Evolutionary conservation across 1,284 basidiomycete species (phyloP).

Genomic region (Pseudozyma sp.): DNA sequence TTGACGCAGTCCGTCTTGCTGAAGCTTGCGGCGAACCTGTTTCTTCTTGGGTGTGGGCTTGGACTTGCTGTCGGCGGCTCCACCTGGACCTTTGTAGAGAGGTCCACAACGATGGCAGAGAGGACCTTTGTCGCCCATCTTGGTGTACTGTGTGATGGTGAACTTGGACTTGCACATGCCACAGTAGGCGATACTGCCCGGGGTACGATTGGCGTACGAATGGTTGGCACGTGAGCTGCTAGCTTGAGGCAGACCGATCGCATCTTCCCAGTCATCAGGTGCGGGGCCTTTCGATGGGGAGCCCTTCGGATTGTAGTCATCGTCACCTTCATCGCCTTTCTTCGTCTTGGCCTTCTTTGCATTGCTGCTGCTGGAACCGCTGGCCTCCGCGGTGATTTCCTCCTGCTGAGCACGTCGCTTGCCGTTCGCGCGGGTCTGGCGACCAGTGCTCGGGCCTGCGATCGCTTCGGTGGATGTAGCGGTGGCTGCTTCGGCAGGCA

Average conservation of each 20-base stretch:
- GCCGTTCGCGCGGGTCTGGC: slow-evolving; percentile 63
- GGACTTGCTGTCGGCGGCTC: slow-evolving; percentile 24
- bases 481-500: slow-evolving; percentile 68
- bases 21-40: slow-evolving; percentile 33
- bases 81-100: slow-evolving; percentile 30
- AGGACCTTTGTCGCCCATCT: slow-evolving; percentile 38
- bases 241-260: slow-evolving; percentile 55
- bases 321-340: slow-evolving; percentile 42
- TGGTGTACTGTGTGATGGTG: slow-evolving; percentile 79
- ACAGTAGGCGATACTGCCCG: slow-evolving; percentile 85
- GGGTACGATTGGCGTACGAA: slow-evolving; percentile 66
- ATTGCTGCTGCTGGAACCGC: slow-evolving; percentile 68
- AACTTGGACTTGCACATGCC: slow-evolving; percentile 85
- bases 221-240: slow-evolving; percentile 73
- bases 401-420: slow-evolving; percentile 29
- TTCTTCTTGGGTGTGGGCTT: slow-evolving; percentile 41
- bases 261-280: slow-evolving; percentile 73
- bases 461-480: slow-evolving; percentile 38
- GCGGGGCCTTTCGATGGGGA: slow-evolving; percentile 72
- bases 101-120: slow-evolving; percentile 58
- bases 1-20: slow-evolving; percentile 33
- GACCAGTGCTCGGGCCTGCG: slow-evolving; percentile 61
- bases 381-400: slow-evolving; percentile 63
- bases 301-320: slow-evolving; percentile 71
- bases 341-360: slow-evolving; percentile 42